A percentile compares a stretch with the other conserved stretches of the same genome.
Evolutionary conservation across 805 yeast genomes (phyloP).

Genomic region (Clavispora phyllophila): DNA sequence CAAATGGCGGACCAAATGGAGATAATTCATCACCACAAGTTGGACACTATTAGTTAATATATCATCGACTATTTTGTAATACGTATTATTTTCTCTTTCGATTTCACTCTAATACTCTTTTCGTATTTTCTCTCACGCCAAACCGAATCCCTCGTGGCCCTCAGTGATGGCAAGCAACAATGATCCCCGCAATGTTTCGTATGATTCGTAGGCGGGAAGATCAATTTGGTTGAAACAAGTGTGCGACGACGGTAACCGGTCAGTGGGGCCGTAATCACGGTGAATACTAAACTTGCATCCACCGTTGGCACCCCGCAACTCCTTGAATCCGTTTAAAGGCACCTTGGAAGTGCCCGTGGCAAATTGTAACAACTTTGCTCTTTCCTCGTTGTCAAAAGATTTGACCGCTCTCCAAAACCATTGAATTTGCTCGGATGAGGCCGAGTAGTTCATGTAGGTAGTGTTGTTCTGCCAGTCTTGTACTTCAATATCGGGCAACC

Average conservation of each 20-base stretch:
- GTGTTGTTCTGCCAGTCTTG: constrained; percentile 94
- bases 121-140: constrained; percentile 44
- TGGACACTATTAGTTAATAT: neutral
- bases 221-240: constrained; percentile 96
- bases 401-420: constrained; percentile 99
- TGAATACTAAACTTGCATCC: constrained; percentile 83
- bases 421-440: constrained; percentile 79
- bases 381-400: constrained; percentile 88
- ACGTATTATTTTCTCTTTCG: neutral
- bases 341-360: constrained; percentile 97
- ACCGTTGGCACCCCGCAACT: constrained; percentile 83
- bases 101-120: no score
- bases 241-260: constrained; percentile 90
- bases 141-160: constrained; percentile 94
- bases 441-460: constrained; percentile 71
- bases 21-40: neutral
- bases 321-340: constrained; percentile 90
- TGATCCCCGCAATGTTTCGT: constrained; percentile 78
- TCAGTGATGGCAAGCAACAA: constrained; percentile 83
- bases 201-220: constrained; percentile 86
- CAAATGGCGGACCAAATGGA: constrained; percentile 19
- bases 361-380: constrained; percentile 90
- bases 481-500: constrained; percentile 93
- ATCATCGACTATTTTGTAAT: neutral
- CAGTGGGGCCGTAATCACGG: constrained; percentile 79